A percentile compares a stretch with the other conserved stretches of the same genome.
Conservation (phyloP, 2,329 filamentous ascomycete genomes). For the Beauveria pseudobassiana region DNA sequence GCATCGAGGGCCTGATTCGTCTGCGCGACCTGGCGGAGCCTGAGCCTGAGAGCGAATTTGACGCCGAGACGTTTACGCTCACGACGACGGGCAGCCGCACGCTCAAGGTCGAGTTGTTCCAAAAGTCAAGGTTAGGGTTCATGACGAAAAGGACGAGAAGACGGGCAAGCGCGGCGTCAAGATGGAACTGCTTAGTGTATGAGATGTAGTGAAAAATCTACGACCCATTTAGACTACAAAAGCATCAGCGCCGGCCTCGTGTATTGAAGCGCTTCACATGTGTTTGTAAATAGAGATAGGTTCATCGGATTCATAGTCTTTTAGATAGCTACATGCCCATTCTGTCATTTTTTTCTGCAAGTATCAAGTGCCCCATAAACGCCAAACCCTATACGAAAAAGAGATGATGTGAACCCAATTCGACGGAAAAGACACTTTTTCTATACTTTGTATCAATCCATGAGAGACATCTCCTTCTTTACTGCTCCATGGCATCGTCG, state of each 20-base stretch:
- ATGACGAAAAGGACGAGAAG: conserved; percentile 85
- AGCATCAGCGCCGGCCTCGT: not conserved
- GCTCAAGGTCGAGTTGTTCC: conserved; percentile 72
- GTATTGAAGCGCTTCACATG: not conserved
- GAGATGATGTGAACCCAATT: conserved; percentile 12
- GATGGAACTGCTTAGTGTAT: conserved; percentile 53
- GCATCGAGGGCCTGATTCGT: conserved; percentile 86
- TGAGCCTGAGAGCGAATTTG: conserved; percentile 74
- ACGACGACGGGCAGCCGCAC: conserved; percentile 48
- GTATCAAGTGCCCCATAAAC: conserved; percentile 12
- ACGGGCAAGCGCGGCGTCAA: conserved; percentile 93
- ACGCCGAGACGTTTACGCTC: conserved; percentile 78
- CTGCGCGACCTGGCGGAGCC: conserved; percentile 72
- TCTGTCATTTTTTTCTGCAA: conserved; percentile 11
- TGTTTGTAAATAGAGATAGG: not conserved
- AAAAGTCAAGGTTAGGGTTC: conserved; percentile 81
- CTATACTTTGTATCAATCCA: conserved; percentile 3
- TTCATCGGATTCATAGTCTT: conserved; percentile 1
- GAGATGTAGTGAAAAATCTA: not conserved
- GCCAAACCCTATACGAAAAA: conserved; percentile 14
- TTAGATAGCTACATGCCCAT: conserved; percentile 10
- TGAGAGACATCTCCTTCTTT: conserved; percentile 12
- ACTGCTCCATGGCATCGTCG: conserved; percentile 47
- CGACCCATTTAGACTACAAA: not conserved
- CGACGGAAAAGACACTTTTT: not conserved